These are phyloP conservation scores for Cenchrus purpureus DNA, from an alignment of 176 grass and related monocot species.

Conservation along the genomic window DNA sequence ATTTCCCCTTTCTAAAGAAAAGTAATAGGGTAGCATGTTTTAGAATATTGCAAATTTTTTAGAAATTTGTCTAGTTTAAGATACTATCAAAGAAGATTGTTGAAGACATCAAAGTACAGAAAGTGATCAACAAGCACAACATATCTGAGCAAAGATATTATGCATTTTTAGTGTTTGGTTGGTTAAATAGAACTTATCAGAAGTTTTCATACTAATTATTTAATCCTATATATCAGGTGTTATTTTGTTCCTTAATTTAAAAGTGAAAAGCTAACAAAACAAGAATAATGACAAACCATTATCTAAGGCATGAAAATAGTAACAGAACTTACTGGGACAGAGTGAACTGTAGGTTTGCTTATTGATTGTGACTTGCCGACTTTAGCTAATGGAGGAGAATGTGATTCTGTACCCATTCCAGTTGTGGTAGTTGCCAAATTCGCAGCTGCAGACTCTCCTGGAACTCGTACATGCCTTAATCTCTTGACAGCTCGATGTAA, in stretches of 20 bases:
- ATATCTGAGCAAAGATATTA: constrained; percentile 18
- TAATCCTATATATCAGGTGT: background rate
- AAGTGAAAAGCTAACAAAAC: constrained; percentile 26
- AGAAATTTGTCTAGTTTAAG: background rate
- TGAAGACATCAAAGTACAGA: background rate
- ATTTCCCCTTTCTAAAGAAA: background rate
- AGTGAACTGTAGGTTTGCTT: constrained; percentile 57
- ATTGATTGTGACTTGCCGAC: constrained; percentile 53
- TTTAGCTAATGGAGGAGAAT: constrained; percentile 78
- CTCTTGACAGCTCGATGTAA: constrained; percentile 91
- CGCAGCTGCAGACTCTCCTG: constrained; percentile 68
- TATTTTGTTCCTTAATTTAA: constrained; percentile 9
- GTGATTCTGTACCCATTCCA: constrained; percentile 58
- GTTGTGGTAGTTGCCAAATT: constrained; percentile 50
- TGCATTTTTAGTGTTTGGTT: constrained; percentile 19
- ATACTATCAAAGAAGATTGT: background rate
- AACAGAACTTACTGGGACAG: constrained; percentile 68
- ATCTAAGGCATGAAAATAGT: constrained; percentile 34
- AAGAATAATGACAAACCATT: constrained; percentile 27
- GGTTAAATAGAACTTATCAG: background rate
- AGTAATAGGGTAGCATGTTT: background rate
- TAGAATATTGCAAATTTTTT: background rate
- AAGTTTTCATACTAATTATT: background rate
- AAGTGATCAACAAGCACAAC: constrained; percentile 4
- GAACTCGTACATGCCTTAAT: constrained; percentile 83